Base-by-base conservation (phyloP, 1,284 basidiomycete species). In the Melanopsichium pennsylvanicum region DNA sequence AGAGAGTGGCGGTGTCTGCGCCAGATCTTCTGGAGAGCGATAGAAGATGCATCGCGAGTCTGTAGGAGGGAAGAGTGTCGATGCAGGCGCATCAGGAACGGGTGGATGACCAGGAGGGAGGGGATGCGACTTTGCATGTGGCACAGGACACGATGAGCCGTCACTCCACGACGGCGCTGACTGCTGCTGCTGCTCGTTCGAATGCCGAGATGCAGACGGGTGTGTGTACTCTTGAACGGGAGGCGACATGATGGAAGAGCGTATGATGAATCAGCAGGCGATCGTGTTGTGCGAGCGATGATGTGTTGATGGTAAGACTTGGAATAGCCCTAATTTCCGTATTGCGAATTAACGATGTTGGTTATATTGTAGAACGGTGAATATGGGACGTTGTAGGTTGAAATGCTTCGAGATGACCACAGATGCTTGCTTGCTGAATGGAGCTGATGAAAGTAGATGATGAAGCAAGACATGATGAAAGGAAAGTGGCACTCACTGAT, bases 31-130 rank as follows among this genome's bases (percentile, higher is more conserved):
- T 19, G 66, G 54, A 13, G 75, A 72, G 15, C 79, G 72, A 52
- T 69, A 79, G 37, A 80, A 80, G 61, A 80, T 73, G 57, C 79
- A 80, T 26, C 70, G 61, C 18, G 63, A 56, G 39, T 57, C 78
- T 2, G 72, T 60, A n/a, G 79, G 79, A 4, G 76, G 71, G 33
- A 70, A 70, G 7, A 80, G 54, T 13, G 60, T 67, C 5, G 75
- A 78, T 4, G 75, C 54, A 6, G 57, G 52, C 6, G 63, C 71
- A 29, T 60, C 51, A 12, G 66, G 49, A 12, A 74, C 71, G 12
- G 73, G 66, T 6, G 79, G 79, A 38, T 80, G 79, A n/a, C 79
- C 79, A 21, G 79, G 79, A 7, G 79, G 79, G 12, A 80, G 45
- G 2, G 79, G 77, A 44, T 78, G 76, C 23, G 61, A 55, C 39